Base-by-base conservation (phyloP, 768 basidiomycete genomes). In the Cystoderma amianthinum region DNA sequence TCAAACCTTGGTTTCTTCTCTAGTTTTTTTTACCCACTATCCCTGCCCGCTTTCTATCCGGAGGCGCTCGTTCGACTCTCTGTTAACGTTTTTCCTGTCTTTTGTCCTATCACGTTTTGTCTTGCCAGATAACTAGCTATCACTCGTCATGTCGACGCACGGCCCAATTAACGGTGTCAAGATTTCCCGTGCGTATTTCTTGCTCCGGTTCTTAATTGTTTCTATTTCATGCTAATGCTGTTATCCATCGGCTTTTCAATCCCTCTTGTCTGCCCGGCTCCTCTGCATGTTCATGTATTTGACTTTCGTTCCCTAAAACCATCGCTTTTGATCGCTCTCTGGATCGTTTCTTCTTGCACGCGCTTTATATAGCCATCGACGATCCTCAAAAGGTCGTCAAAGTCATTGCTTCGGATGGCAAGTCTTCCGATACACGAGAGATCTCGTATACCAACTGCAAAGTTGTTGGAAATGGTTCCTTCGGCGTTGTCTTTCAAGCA, bases 391-490 rank as follows among this genome's bases (percentile, higher is more conserved):
- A 89, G 69, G 77, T 96, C 57, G 85, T 95, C 71, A 92, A 89
- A 63, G 96, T 99, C 55, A 74, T 87, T 60, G 95, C 94, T 44
- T 89, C 85, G 47, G 87, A 94, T 56, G 96, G 96, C 67, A 97
- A 94, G 78, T 69, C 83, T 4, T 92, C 89, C 54, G 85, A 88
- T 38, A 83, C 86, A 48, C 75, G 76, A 56, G 86, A 93, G 53
- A 81, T 98, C 55, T 77, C 83, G 36, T 99, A 99, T 71, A 96
- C 89, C 53, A 93, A 89, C 62, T 95, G 88, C 76, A 98, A 96
- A 68, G 90, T 99, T 59, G 88, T 94, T 57, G 96, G 96, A 42
- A 98, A 99, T 59, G 96, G 96, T 63, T 95, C 92, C 44, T 99
- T 99, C 56, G 96, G 96, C 52, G 94, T 99, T 62, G 96, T 99